Evolutionary conservation across 78 protist species (phyloP).

Genomic region (Guillardia theta): DNA sequence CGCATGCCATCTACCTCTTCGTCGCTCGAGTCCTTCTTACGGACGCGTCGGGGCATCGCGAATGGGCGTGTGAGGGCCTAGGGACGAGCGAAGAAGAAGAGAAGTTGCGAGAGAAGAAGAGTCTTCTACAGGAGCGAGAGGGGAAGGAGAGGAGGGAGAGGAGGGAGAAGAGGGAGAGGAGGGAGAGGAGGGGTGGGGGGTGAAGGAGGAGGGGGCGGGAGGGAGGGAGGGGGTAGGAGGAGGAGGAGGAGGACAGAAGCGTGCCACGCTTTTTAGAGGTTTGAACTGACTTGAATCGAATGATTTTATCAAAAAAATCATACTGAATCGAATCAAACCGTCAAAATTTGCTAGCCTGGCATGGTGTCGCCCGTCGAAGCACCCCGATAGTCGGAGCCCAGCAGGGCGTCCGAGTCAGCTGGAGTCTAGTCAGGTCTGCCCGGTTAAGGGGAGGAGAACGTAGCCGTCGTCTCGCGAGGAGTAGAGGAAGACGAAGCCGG

Average conservation of each 20-base stretch:
- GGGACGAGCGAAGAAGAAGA: neutral
- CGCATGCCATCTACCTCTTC: neutral
- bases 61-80: neutral
- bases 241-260: too few relatives aligned
- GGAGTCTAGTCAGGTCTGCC: neutral
- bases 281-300: too few relatives aligned
- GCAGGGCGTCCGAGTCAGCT: neutral
- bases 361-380: neutral
- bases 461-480: neutral
- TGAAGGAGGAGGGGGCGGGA: too few relatives aligned
- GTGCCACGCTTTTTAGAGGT: too few relatives aligned
- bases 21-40: neutral
- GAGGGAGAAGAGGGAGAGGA: too few relatives aligned
- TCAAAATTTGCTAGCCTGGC: neutral
- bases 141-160: too few relatives aligned
- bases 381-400: neutral
- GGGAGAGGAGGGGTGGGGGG: too few relatives aligned
- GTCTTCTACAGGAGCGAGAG: too few relatives aligned
- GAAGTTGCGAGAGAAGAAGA: neutral
- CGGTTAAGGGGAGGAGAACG: neutral
- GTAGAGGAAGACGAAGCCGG: neutral
- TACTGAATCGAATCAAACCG: too few relatives aligned
- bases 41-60: neutral
- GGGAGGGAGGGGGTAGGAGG: too few relatives aligned
- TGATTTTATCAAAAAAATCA: too few relatives aligned